A percentile compares a stretch with the other conserved stretches of the same genome.
These are phyloP conservation scores for Phyllachora maydis DNA, from an alignment of 2,329 filamentous ascomycete genomes.

Conservation along the genomic window DNA sequence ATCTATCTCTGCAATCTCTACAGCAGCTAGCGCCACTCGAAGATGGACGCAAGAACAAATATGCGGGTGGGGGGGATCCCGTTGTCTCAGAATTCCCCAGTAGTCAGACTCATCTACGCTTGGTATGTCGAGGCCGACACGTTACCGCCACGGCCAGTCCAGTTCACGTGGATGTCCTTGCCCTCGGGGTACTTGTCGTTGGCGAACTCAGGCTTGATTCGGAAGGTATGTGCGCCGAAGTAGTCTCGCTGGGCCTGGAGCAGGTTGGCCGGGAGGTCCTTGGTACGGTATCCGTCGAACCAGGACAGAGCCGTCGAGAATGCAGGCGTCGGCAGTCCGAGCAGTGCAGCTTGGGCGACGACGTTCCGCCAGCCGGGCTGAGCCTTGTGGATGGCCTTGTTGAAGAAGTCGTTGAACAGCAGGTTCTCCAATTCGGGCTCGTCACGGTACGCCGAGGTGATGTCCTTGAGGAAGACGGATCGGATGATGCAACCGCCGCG, in stretches of 20 bases:
- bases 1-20: no score
- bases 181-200: constrained; percentile 63
- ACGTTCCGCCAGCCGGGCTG: constrained; percentile 86
- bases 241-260: constrained; percentile 98
- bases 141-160: constrained; percentile 94
- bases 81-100: no score
- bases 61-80: no score
- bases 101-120: no score
- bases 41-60: no score
- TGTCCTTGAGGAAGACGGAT: constrained; percentile 99
- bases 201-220: constrained; percentile 63
- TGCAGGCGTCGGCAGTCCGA: constrained; percentile 87
- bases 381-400: constrained; percentile 93
- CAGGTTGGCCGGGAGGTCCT: constrained; percentile 92
- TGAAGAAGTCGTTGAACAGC: constrained; percentile 98
- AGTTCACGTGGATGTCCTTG: constrained; percentile 96
- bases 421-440: constrained; percentile 94
- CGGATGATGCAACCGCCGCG: constrained; percentile 99
- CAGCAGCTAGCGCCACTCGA: no score
- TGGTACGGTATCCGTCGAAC: constrained; percentile 97
- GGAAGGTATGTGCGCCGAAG: constrained; percentile 91
- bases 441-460: constrained; percentile 88
- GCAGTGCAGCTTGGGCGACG: constrained; percentile 75
- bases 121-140: constrained; percentile 95
- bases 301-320: constrained; percentile 96